These are phyloP conservation scores for Pyrus communis DNA, from an alignment of 306 rosid genomes.

Conservation along the genomic window DNA sequence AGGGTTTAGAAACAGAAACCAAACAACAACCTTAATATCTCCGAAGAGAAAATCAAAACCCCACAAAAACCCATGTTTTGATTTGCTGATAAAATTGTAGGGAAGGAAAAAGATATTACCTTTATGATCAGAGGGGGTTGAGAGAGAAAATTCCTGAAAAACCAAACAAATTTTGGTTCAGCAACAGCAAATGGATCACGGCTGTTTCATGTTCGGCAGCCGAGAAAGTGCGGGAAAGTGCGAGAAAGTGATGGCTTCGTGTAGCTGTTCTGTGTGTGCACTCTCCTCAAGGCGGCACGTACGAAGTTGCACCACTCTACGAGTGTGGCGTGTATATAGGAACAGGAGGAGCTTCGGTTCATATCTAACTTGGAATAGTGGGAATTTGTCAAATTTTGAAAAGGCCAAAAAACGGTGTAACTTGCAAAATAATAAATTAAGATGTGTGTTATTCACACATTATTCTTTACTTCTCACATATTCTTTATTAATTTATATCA, in stretches of 20 bases:
- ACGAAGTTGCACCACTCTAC: not conserved
- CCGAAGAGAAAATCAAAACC: not conserved
- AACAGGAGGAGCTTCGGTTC: not conserved
- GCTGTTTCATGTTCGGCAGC: not conserved
- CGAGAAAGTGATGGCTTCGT: not conserved
- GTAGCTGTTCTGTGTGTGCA: not conserved
- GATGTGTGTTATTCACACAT: too few relatives aligned
- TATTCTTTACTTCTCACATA: too few relatives aligned
- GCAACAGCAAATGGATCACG: not conserved
- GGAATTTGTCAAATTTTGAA: not conserved
- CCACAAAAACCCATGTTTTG: not conserved
- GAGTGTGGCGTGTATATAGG: not conserved
- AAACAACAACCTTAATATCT: not conserved
- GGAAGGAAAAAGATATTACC: not conserved
- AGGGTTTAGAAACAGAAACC: not conserved
- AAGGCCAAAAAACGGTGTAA: not conserved
- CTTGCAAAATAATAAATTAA: not conserved
- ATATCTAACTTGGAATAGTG: not conserved
- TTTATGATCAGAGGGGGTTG: not conserved
- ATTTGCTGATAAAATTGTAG: slow-evolving; percentile 4
- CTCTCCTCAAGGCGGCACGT: not conserved
- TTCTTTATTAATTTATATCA: too few relatives aligned
- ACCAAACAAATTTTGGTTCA: not conserved
- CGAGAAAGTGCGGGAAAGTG: slow-evolving; percentile 12
- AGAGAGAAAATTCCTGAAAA: not conserved